Conservation (phyloP, 441 rosid genomes). For the Rhodomyrtus psidioides region DNA sequence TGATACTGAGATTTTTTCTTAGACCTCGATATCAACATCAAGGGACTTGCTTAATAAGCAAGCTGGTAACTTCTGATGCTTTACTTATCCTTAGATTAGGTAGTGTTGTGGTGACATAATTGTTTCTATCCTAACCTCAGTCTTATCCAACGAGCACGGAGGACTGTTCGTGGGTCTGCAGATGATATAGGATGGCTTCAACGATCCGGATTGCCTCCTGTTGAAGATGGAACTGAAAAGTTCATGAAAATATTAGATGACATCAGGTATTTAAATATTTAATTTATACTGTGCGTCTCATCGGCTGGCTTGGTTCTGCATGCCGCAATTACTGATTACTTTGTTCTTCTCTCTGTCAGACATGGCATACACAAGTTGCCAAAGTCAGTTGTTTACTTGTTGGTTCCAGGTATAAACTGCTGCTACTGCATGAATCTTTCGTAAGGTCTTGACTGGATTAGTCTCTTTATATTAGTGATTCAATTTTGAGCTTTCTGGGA, state of each 20-base stretch:
- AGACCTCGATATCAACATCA: background rate
- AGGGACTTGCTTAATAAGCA: background rate
- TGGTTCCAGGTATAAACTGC: conserved; percentile 74
- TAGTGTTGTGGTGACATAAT: background rate
- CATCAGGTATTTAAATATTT: conserved; percentile 52
- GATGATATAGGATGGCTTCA: conserved; percentile 97
- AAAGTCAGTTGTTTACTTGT: conserved; percentile 69
- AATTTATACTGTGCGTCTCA: conserved; percentile 1
- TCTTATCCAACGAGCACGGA: conserved; percentile 76
- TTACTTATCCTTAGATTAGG: background rate
- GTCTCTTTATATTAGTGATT: background rate
- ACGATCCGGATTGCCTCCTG: conserved; percentile 65
- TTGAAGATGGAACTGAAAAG: conserved; percentile 81
- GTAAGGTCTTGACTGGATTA: background rate
- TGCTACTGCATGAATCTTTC: background rate
- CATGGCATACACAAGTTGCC: conserved; percentile 92
- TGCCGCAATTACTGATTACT: conserved; percentile 8
- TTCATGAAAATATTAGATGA: conserved; percentile 64
- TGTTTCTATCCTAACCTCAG: conserved; percentile 26
- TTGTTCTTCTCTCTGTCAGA: conserved; percentile 33
- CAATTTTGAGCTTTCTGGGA: background rate
- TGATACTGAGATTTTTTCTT: background rate
- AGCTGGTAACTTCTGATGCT: background rate
- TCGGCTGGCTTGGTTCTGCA: conserved; percentile 7
- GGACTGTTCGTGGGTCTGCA: conserved; percentile 89